A percentile compares a stretch with the other conserved stretches of the same genome.
Evolutionary conservation across 495 filamentous ascomycete genomes (phyloP).

Genomic region (Xylaria castorea): DNA sequence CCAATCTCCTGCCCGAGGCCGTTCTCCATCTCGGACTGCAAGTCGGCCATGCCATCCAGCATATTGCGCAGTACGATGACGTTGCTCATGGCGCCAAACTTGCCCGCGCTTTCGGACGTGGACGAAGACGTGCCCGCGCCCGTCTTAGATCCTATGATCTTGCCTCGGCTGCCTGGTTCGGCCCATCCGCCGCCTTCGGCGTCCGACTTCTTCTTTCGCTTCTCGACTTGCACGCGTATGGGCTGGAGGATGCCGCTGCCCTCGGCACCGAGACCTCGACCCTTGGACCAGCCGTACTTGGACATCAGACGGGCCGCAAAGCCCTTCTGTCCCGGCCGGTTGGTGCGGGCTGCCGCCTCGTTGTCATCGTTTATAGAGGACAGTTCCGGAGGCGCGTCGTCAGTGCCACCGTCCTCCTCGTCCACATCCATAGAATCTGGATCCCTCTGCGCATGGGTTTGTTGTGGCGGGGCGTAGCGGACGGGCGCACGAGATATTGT

Average conservation of each 20-base stretch:
- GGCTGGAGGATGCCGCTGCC: constrained; percentile 82
- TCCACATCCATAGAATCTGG: constrained; percentile 60
- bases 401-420: constrained; percentile 46
- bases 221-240: constrained; percentile 81
- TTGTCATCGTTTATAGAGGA: constrained; percentile 29
- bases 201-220: constrained; percentile 77
- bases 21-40: constrained; percentile 71
- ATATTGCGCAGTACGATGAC: constrained; percentile 83
- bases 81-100: constrained; percentile 76
- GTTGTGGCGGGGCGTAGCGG: constrained; percentile 73
- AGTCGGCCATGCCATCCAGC: constrained; percentile 74
- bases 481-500: constrained; percentile 88
- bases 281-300: constrained; percentile 92
- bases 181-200: constrained; percentile 80
- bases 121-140: constrained; percentile 31
- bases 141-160: constrained; percentile 70
- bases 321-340: constrained; percentile 78
- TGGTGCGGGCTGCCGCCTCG: constrained; percentile 55
- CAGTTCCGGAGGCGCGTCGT: constrained; percentile 51
- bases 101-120: constrained; percentile 40
- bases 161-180: constrained; percentile 71
- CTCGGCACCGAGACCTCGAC: constrained; percentile 82
- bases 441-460: constrained; percentile 47
- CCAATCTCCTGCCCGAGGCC: constrained; percentile 92
- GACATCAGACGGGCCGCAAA: constrained; percentile 87